A percentile compares a stretch with the other conserved stretches of the same genome.
Evolutionary conservation across 306 rosid species (phyloP).

Genomic region (Carpinus viminea): DNA sequence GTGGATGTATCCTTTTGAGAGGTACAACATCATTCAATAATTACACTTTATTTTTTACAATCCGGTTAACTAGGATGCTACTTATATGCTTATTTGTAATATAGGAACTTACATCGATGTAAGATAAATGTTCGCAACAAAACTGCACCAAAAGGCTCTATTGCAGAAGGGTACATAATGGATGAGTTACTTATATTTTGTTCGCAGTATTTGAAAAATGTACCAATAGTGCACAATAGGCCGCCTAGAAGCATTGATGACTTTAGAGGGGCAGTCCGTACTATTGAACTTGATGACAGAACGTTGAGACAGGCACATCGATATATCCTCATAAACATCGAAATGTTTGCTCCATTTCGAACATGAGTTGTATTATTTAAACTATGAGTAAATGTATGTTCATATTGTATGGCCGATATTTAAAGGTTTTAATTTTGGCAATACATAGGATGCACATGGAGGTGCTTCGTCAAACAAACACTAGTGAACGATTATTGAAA

Average conservation of each 20-base stretch:
- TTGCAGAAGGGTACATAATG: not conserved
- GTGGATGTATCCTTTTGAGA: too few relatives aligned
- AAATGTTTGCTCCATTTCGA: too few relatives aligned
- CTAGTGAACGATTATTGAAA: too few relatives aligned
- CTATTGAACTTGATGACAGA: not conserved
- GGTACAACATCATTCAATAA: too few relatives aligned
- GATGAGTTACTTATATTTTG: not conserved
- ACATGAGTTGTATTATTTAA: not conserved
- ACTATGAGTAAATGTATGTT: not conserved
- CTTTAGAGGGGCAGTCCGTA: not conserved
- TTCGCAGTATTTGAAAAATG: not conserved
- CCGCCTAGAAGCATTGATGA: not conserved
- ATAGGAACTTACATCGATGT: too few relatives aligned
- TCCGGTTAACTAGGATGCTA: too few relatives aligned
- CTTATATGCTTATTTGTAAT: too few relatives aligned
- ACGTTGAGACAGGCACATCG: not conserved
- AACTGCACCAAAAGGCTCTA: not conserved
- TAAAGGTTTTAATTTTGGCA: not conserved
- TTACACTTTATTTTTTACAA: too few relatives aligned
- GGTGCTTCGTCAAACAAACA: too few relatives aligned
- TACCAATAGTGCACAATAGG: too few relatives aligned
- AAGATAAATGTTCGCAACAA: too few relatives aligned
- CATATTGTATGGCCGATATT: not conserved
- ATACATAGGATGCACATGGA: not conserved
- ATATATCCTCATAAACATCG: too few relatives aligned